A percentile compares a stretch with the other conserved stretches of the same genome.
Conservation (phyloP, 345 rosid genomes). For the Boechera divaricarpa region DNA sequence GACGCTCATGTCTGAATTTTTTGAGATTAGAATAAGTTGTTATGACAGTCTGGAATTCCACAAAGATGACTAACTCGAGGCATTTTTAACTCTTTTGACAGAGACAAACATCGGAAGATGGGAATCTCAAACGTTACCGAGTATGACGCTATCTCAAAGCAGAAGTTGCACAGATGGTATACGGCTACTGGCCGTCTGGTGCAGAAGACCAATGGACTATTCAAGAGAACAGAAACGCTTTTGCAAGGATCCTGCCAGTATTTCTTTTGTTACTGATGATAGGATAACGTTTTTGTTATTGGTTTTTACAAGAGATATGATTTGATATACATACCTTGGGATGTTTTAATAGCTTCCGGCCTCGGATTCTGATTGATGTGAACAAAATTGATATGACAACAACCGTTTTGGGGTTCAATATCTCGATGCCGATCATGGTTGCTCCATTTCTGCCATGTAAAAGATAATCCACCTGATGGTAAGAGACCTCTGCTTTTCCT, state of each 20-base stretch:
- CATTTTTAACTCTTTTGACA: slow-evolving; percentile 21
- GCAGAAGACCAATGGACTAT: slow-evolving; percentile 86
- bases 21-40: background rate
- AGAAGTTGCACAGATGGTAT: slow-evolving; percentile 82
- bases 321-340: slow-evolving; percentile 30
- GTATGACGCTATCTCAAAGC: slow-evolving; percentile 72
- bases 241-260: slow-evolving; percentile 72
- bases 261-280: background rate
- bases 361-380: slow-evolving; percentile 85
- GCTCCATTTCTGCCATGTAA: slow-evolving; percentile 90
- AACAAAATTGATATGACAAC: slow-evolving; percentile 79
- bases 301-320: slow-evolving; percentile 23
- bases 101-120: slow-evolving; percentile 43
- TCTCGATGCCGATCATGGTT: slow-evolving; percentile 93
- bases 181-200: slow-evolving; percentile 82
- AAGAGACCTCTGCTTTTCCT: background rate
- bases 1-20: background rate
- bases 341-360: slow-evolving; percentile 61
- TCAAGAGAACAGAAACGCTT: slow-evolving; percentile 71
- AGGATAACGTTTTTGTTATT: background rate
- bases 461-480: slow-evolving; percentile 95
- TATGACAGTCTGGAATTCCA: slow-evolving; percentile 1
- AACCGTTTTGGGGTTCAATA: slow-evolving; percentile 75
- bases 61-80: slow-evolving; percentile 14
- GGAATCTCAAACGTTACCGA: slow-evolving; percentile 78